phyloP scores from a whole-genome alignment of 148 eudicot genomes.

The Agrostemma githago region DNA sequence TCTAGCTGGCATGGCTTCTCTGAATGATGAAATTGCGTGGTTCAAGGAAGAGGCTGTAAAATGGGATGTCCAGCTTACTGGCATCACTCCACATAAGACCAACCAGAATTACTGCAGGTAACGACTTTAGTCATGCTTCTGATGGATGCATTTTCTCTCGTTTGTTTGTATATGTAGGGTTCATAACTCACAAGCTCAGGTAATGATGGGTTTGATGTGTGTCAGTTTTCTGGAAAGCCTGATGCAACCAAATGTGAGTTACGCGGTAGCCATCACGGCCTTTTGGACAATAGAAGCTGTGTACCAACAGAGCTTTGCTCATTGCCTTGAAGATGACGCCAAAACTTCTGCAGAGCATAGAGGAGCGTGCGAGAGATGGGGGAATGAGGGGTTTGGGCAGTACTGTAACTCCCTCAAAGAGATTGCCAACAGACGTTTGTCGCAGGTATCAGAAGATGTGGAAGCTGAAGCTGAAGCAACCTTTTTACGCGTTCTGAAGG shows the following conservation, averaged over 20 bases:
- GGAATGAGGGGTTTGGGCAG: slow-evolving; percentile 55
- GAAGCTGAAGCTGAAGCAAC: slow-evolving; percentile 51
- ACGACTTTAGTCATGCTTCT: not conserved
- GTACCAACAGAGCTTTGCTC: slow-evolving; percentile 69
- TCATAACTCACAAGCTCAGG: not conserved
- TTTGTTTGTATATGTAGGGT: not conserved
- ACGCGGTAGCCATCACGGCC: slow-evolving; percentile 53
- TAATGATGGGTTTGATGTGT: not conserved
- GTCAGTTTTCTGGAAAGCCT: slow-evolving; percentile 64
- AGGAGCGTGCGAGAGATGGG: slow-evolving; percentile 71
- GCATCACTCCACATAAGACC: slow-evolving; percentile 44
- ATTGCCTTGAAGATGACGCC: slow-evolving; percentile 56
- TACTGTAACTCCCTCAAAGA: slow-evolving; percentile 48
- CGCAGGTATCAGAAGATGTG: slow-evolving; percentile 43
- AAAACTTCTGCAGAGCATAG: slow-evolving; percentile 55
- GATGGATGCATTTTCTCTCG: not conserved
- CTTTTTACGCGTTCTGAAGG: slow-evolving; percentile 45
- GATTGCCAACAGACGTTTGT: slow-evolving; percentile 44
- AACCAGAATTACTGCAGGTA: slow-evolving; percentile 81
- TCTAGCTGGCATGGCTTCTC: slow-evolving; percentile 75
- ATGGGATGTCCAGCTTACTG: slow-evolving; percentile 49
- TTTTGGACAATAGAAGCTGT: slow-evolving; percentile 67
- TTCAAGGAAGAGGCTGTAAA: slow-evolving; percentile 79
- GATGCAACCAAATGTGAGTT: slow-evolving; percentile 44
- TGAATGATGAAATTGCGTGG: slow-evolving; percentile 80